phyloP scores from a whole-genome alignment of 1,139 yeast genomes.

The Debaryomyces nepalensis region DNA sequence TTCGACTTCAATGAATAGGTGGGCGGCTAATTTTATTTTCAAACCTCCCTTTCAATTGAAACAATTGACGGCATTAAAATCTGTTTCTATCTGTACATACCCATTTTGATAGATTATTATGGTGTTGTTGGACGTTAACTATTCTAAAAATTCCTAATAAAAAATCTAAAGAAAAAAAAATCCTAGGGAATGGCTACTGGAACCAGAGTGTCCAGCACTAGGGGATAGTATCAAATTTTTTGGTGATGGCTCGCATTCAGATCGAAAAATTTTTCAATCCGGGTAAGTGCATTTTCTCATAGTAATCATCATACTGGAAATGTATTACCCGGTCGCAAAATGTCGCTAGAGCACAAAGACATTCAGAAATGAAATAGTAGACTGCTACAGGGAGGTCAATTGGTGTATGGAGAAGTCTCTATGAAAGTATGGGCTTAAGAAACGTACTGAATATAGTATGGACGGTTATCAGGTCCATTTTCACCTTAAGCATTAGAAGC shows the following conservation, averaged over 20 bases:
- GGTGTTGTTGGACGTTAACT: constrained; percentile 27
- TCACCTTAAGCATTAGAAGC: background rate
- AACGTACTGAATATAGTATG: too few species aligned
- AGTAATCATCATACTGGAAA: constrained; percentile 23
- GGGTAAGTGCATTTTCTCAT: constrained; percentile 1
- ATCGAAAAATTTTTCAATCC: constrained; percentile 22
- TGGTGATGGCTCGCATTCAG: constrained; percentile 16
- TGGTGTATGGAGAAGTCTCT: background rate
- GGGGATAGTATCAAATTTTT: constrained; percentile 20
- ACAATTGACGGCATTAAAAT: background rate
- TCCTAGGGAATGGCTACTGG: constrained; percentile 10
- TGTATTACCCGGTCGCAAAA: constrained; percentile 10
- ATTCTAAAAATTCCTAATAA: constrained; percentile 18
- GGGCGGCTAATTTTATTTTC: constrained; percentile 1
- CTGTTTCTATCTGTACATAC: constrained; percentile 33
- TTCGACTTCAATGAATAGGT: background rate
- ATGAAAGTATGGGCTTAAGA: too few species aligned
- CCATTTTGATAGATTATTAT: constrained; percentile 38
- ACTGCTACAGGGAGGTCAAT: too few species aligned
- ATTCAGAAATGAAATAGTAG: too few species aligned
- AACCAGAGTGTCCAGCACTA: constrained; percentile 23
- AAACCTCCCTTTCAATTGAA: background rate
- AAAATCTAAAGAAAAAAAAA: constrained; percentile 13
- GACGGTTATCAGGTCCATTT: too few species aligned
- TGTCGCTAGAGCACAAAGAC: background rate